phyloP scores from a whole-genome alignment of 495 filamentous ascomycete genomes.

The Paragyromitra xinjiangensis region DNA sequence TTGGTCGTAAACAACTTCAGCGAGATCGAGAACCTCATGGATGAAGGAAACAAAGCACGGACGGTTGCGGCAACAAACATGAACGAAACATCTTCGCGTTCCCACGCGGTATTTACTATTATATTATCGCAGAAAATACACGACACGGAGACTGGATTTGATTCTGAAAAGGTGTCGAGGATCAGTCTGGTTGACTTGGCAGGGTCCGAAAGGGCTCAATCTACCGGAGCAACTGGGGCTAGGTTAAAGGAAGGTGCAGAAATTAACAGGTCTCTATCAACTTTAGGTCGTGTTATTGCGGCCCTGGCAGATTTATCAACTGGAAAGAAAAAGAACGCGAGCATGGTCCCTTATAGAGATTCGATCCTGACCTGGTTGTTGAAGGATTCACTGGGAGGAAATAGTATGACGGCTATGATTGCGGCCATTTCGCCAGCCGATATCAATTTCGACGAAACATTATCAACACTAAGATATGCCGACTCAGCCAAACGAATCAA shows the following conservation, averaged over 20 bases:
- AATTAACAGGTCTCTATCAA: conserved; percentile 97
- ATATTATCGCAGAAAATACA: conserved; percentile 94
- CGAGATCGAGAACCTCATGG: conserved; percentile 98
- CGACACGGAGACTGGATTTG: conserved; percentile 93
- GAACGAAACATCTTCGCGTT: conserved; percentile 99
- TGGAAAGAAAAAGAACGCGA: conserved; percentile 73
- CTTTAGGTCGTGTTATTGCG: conserved; percentile 97
- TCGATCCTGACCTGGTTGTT: conserved; percentile 95
- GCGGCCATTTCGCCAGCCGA: conserved; percentile 97
- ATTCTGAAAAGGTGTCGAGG: conserved; percentile 95
- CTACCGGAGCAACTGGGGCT: conserved; percentile 94
- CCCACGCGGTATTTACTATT: conserved; percentile 96
- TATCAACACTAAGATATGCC: conserved; percentile 94
- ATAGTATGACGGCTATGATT: conserved; percentile 99
- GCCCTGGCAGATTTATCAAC: conserved; percentile 90
- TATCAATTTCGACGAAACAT: conserved; percentile 98
- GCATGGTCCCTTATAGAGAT: conserved; percentile 96
- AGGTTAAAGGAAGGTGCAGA: conserved; percentile 98
- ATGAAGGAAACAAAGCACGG: conserved; percentile 97
- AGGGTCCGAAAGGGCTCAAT: conserved; percentile 94
- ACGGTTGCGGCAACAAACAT: conserved; percentile 99
- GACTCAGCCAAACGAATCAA: conserved; percentile 99
- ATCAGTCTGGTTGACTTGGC: conserved; percentile 98
- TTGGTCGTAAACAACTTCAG: conserved; percentile 95
- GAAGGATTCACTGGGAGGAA: conserved; percentile 96